A percentile compares a stretch with the other conserved stretches of the same genome.
Evolutionary conservation across 768 basidiomycete species (phyloP).

Genomic region (Amanita exitialis): DNA sequence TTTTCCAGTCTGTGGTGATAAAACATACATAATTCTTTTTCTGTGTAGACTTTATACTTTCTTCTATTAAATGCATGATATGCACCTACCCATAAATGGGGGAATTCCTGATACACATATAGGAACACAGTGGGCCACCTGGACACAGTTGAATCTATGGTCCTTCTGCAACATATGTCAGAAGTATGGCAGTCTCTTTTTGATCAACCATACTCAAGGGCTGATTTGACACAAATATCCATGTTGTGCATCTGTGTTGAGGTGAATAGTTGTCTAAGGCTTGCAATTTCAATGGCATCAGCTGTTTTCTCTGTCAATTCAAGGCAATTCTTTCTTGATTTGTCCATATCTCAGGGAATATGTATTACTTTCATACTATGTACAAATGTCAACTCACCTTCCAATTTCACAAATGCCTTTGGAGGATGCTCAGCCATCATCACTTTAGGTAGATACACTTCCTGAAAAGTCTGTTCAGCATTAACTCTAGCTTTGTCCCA

Average conservation of each 20-base stretch:
- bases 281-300: conserved; percentile 9
- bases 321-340: conserved; percentile 4
- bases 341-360: conserved; percentile 12
- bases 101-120: not conserved
- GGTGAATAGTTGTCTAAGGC: conserved; percentile 4
- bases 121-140: not conserved
- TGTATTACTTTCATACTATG: not conserved
- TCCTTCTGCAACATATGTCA: not conserved
- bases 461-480: too few relatives aligned
- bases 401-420: too few relatives aligned
- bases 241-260: too few relatives aligned
- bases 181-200: not conserved
- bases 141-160: not conserved
- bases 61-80: not conserved
- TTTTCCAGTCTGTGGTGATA: not conserved
- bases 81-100: not conserved
- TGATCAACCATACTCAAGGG: not conserved
- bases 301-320: conserved; percentile 13
- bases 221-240: not conserved
- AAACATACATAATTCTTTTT: not conserved
- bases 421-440: too few relatives aligned
- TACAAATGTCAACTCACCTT: too few relatives aligned
- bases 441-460: too few relatives aligned
- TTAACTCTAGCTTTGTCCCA: too few relatives aligned
- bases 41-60: not conserved